phyloP scores from a whole-genome alignment of 2,329 filamentous ascomycete species.

The Trichocomaceae sp. region DNA sequence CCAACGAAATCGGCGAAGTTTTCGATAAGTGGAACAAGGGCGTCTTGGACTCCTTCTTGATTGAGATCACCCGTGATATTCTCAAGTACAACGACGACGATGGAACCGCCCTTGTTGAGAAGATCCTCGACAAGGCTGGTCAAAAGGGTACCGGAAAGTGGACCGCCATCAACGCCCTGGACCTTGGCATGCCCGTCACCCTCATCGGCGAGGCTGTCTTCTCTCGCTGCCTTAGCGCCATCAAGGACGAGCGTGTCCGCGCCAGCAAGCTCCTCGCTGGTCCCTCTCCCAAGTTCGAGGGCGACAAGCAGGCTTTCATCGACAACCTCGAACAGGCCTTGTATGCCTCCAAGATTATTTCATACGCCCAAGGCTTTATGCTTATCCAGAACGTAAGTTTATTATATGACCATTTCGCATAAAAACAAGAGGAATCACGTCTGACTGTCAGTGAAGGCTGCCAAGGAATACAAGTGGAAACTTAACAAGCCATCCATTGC shows the following conservation, averaged over 20 bases:
- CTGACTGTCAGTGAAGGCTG: conserved; percentile 55
- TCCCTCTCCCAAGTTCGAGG: conserved; percentile 72
- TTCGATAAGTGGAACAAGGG: conserved; percentile 97
- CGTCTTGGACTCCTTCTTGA: conserved; percentile 96
- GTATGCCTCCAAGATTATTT: conserved; percentile 99
- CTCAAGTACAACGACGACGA: conserved; percentile 98
- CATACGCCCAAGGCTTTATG: conserved; percentile 99
- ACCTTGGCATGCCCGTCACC: conserved; percentile 97
- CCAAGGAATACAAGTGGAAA: conserved; percentile 95
- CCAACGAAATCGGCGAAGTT: conserved; percentile 94
- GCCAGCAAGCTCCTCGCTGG: conserved; percentile 74
- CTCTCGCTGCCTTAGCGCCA: conserved; percentile 82
- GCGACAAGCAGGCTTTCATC: conserved; percentile 88
- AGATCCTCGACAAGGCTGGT: conserved; percentile 96
- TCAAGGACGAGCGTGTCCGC: conserved; percentile 86
- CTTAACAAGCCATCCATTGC: conserved; percentile 99
- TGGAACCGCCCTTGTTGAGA: conserved; percentile 84
- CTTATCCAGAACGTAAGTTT: conserved; percentile 83
- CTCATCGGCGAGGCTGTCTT: conserved; percentile 97
- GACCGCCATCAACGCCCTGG: conserved; percentile 98
- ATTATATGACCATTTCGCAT: not conserved
- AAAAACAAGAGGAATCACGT: conserved; percentile 8
- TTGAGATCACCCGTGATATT: conserved; percentile 98
- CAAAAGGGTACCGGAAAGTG: conserved; percentile 99
- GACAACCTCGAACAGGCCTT: conserved; percentile 97